Evolutionary conservation across 2,329 filamentous ascomycete species (phyloP).

Genomic region (Fusarium oligoseptatum): DNA sequence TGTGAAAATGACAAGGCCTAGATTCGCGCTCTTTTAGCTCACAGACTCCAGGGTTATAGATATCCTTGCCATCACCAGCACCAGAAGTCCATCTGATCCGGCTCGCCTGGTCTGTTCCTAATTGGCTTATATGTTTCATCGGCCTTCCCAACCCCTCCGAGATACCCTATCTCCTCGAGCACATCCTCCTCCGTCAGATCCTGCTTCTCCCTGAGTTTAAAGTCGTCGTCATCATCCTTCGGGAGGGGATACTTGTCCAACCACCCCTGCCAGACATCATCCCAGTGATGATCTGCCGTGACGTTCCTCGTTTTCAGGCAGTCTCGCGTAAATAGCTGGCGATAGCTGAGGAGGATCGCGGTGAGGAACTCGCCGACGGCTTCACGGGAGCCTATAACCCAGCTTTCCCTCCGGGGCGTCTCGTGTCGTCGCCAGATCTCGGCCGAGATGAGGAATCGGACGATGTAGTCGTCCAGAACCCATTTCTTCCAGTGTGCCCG

Average conservation of each 20-base stretch:
- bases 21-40: background rate
- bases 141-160: constrained; percentile 43
- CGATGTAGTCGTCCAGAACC: constrained; percentile 26
- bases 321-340: constrained; percentile 32
- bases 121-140: constrained; percentile 21
- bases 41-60: background rate
- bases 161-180: constrained; percentile 43
- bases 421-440: constrained; percentile 46
- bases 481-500: background rate
- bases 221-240: constrained; percentile 10
- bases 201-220: constrained; percentile 33
- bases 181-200: constrained; percentile 38
- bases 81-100: background rate
- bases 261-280: constrained; percentile 50
- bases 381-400: constrained; percentile 34
- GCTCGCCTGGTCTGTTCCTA: background rate
- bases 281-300: constrained; percentile 26
- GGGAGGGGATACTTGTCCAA: constrained; percentile 40
- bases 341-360: constrained; percentile 42
- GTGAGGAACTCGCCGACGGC: constrained; percentile 40
- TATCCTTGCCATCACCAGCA: background rate
- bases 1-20: background rate
- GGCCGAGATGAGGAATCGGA: constrained; percentile 43
- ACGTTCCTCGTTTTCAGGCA: background rate
- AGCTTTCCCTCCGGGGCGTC: constrained; percentile 32